phyloP scores from a whole-genome alignment of 2,329 filamentous ascomycete species.

The Aurifilum marmelostoma region DNA sequence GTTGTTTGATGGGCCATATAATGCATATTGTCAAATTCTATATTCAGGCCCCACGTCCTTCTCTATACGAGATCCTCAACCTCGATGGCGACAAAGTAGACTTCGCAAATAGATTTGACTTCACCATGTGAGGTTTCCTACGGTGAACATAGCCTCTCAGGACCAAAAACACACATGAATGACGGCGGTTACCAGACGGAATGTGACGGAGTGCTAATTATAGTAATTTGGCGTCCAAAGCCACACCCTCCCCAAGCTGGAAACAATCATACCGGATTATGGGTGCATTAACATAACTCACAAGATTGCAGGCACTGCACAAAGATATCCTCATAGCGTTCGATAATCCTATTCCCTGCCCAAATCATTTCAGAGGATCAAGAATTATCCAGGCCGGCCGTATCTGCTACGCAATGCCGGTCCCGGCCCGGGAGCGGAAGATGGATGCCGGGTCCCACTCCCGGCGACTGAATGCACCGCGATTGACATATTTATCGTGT shows the following conservation, averaged over 20 bases:
- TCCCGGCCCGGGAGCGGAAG: conserved; percentile 9
- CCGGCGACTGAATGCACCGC: neutral
- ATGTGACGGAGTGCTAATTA: neutral
- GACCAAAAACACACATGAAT: neutral
- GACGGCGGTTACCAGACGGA: neutral
- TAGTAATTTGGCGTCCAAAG: neutral
- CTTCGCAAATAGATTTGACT: too few species aligned
- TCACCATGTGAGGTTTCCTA: neutral
- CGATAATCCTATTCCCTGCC: too few species aligned
- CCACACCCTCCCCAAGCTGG: neutral
- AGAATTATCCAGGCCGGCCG: neutral
- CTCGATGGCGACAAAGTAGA: neutral
- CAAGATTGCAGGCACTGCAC: neutral
- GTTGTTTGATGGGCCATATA: neutral
- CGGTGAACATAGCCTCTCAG: neutral
- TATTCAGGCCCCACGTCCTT: neutral
- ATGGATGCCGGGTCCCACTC: neutral
- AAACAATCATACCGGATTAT: neutral
- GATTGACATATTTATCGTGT: neutral
- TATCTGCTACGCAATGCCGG: conserved; percentile 4
- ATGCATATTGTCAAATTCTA: neutral
- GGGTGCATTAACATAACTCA: neutral
- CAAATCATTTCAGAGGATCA: neutral
- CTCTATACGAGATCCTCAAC: neutral
- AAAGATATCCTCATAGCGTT: neutral